phyloP scores from a whole-genome alignment of 2,329 filamentous ascomycete species.

The Monosporascus sp. region DNA sequence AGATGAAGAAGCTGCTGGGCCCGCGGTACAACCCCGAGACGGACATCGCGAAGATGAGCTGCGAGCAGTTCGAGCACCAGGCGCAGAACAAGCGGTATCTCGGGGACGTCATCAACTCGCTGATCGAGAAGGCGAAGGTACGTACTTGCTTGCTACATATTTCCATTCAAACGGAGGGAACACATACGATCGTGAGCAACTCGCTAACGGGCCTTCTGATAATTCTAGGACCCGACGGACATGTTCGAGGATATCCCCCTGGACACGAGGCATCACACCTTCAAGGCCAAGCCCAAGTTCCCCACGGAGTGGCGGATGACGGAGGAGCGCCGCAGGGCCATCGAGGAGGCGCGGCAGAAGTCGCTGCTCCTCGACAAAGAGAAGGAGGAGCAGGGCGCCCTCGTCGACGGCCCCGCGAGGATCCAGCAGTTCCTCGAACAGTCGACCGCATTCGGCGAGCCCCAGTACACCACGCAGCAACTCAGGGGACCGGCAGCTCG shows the following conservation, averaged over 20 bases:
- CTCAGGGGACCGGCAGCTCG: background rate
- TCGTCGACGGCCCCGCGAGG: slow-evolving; percentile 53
- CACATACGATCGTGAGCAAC: background rate
- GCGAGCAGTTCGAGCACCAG: slow-evolving; percentile 80
- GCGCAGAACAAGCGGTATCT: slow-evolving; percentile 98
- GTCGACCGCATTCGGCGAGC: background rate
- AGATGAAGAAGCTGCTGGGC: slow-evolving; percentile 84
- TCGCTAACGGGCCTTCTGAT: background rate
- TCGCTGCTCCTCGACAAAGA: slow-evolving; percentile 48
- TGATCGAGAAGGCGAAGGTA: slow-evolving; percentile 71
- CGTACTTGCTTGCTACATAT: slow-evolving; percentile 4
- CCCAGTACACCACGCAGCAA: slow-evolving; percentile 1
- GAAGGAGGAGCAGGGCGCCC: slow-evolving; percentile 44
- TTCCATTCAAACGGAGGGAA: background rate
- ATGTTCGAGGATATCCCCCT: slow-evolving; percentile 85
- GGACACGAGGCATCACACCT: slow-evolving; percentile 78
- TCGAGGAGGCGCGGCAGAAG: slow-evolving; percentile 56
- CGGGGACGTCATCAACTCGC: slow-evolving; percentile 66
- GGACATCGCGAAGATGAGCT: slow-evolving; percentile 80
- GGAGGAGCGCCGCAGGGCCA: slow-evolving; percentile 56
- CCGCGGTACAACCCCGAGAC: slow-evolving; percentile 81
- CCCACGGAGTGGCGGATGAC: slow-evolving; percentile 81
- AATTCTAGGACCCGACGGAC: slow-evolving; percentile 60
- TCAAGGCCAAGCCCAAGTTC: slow-evolving; percentile 63
- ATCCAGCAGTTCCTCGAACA: slow-evolving; percentile 36